Evolutionary conservation across 75 land plant species (phyloP).

Genomic region (Pinus albicaulis): DNA sequence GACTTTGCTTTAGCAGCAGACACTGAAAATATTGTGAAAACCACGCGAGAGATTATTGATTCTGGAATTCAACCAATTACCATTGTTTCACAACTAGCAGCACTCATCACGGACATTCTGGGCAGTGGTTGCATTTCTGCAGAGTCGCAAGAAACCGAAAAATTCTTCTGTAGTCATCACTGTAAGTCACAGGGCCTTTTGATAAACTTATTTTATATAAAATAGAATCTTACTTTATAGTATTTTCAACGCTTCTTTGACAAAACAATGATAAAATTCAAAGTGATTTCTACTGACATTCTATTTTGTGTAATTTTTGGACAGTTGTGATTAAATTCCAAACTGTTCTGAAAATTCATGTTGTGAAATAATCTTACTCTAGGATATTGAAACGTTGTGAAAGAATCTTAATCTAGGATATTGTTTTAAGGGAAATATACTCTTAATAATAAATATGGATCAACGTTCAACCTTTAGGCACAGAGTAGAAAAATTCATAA

Average conservation of each 20-base stretch:
- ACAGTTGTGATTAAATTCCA: neutral
- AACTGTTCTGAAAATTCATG: neutral
- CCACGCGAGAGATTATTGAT: conserved; percentile 58
- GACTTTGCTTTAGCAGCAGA: conserved; percentile 59
- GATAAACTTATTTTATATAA: neutral
- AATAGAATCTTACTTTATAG: neutral
- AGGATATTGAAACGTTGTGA: neutral
- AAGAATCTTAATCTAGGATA: neutral
- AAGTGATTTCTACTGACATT: neutral
- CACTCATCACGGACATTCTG: conserved; percentile 68
- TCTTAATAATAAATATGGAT: neutral
- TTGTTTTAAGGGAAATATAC: neutral
- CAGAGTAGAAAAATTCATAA: neutral
- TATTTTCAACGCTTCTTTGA: neutral
- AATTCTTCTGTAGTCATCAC: conserved; percentile 22
- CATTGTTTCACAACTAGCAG: conserved; percentile 58
- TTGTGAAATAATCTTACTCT: neutral
- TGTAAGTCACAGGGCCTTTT: conserved; percentile 25
- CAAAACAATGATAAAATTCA: neutral
- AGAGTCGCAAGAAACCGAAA: conserved; percentile 19
- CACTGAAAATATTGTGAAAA: conserved; percentile 56
- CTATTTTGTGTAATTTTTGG: neutral
- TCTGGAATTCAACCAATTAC: conserved; percentile 63
- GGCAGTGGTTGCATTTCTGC: conserved; percentile 31
- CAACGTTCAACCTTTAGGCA: neutral